Evolutionary conservation across 176 grass and related monocot species (phyloP).

Genomic region (Juncus effusus): DNA sequence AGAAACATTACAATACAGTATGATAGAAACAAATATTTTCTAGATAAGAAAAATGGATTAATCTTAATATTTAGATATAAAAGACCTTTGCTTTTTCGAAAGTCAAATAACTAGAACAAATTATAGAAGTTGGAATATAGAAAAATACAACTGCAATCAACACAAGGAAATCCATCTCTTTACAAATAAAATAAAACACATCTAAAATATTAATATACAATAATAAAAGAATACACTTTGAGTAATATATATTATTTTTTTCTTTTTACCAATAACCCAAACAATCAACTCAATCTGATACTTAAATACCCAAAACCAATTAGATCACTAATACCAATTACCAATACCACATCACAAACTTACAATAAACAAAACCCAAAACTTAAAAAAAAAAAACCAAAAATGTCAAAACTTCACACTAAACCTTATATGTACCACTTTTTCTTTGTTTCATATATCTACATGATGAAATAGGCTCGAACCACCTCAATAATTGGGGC

Average conservation of each 20-base stretch:
- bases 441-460: slow-evolving; percentile 15
- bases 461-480: slow-evolving; percentile 45
- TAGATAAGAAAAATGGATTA: no score
- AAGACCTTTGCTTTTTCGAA: no score
- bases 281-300: slow-evolving; percentile 11
- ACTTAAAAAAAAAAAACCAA: slow-evolving; percentile 16
- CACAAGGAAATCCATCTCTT: slow-evolving; percentile 2
- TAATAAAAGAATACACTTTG: slow-evolving; percentile 4
- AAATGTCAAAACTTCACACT: slow-evolving; percentile 32
- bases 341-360: slow-evolving; percentile 9
- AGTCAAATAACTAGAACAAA: no score
- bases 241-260: slow-evolving; percentile 18
- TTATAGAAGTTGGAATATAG: neutral
- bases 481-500: slow-evolving; percentile 94
- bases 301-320: slow-evolving; percentile 25
- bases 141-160: neutral
- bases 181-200: slow-evolving; percentile 20
- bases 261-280: slow-evolving; percentile 16
- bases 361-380: slow-evolving; percentile 23
- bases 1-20: no score
- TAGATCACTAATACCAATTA: slow-evolving; percentile 13
- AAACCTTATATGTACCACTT: slow-evolving; percentile 21
- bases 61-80: no score
- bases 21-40: no score
- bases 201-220: neutral